Evolutionary conservation across 2,329 filamentous ascomycete species (phyloP), one percentile per base, ranked within the genome.

Genomic region (Neofusicoccum laricinum): DNA sequence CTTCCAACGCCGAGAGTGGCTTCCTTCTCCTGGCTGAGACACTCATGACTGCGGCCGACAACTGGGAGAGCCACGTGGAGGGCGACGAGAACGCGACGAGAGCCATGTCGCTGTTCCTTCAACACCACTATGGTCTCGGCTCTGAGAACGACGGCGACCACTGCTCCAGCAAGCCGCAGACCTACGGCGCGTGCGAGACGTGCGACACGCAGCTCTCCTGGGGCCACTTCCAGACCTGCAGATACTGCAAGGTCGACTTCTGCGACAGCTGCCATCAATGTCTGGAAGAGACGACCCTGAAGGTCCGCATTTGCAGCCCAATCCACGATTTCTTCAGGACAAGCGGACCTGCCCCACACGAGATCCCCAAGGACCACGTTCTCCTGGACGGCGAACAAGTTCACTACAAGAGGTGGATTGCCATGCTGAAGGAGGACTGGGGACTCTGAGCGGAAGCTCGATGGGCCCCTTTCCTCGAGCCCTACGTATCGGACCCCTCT

Each of bases 201-300:
- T 59, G 55, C 55, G 55, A 59, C 15, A 59, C 30, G 15, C 40
- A 46, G 40, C 55, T 59, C n/a, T 19, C 21, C 25, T 59, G 55
- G 55, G 55, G 55, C 40, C 55, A 59, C 25, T 59, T 59, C 55
- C 55, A 59, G 19, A 59, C 55, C 10, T 59, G 55, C 55, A 59
- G 55, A 30, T 59, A 46, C 38, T 59, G 55, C 55, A 59, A 59
- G 55, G 41, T 59, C 30, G 55, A 59, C 41, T 38, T 59, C n/a
- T 59, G 55, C n/a, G 55, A 59, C 30, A 36, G 40, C n/a, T 59
- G 55, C 55, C 55, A 59, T 41, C 46, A 59, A 41, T 45, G 7
- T 17, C 30, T 59, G 55, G 55, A 59, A 36, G 55, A 59, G 4
- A 59, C 55, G 41, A 59, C 55, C 5, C 10, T 59, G 30, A 34